A percentile compares a stretch with the other conserved stretches of the same genome.
Conservation (phyloP, 2,329 filamentous ascomycete genomes). For the Ustulina deusta region DNA sequence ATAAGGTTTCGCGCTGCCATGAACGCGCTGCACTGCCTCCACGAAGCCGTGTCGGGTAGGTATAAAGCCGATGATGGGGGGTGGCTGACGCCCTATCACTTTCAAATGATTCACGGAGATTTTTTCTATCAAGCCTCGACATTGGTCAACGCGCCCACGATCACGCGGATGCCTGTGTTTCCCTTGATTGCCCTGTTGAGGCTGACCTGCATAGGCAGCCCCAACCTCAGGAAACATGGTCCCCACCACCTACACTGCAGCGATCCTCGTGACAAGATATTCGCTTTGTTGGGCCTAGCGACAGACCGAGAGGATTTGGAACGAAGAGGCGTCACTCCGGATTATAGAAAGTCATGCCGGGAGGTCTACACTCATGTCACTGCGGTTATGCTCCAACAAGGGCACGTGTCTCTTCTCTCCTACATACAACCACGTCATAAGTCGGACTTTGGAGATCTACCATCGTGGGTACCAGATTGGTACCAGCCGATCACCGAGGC, state of each 20-base stretch:
- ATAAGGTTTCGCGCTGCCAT: neutral
- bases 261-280: conserved; percentile 3
- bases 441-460: neutral
- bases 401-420: neutral
- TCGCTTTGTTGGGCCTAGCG: conserved; percentile 2
- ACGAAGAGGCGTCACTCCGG: conserved; percentile 4
- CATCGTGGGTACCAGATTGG: conserved; percentile 46
- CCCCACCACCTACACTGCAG: neutral
- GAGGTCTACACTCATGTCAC: conserved; percentile 5
- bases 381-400: conserved; percentile 3
- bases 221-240: conserved; percentile 2
- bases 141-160: conserved; percentile 4
- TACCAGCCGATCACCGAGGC: conserved; percentile 29
- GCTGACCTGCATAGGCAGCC: conserved; percentile 6
- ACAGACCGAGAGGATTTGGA: conserved; percentile 4
- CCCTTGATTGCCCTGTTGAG: conserved; percentile 3
- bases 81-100: conserved; percentile 3
- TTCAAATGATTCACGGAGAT: neutral
- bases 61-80: conserved; percentile 4
- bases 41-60: neutral
- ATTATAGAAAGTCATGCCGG: conserved; percentile 1
- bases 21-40: conserved; percentile 4
- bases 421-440: neutral
- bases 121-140: conserved; percentile 1
- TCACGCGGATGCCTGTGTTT: conserved; percentile 3